Evolutionary conservation across 208 protist genomes (phyloP).

Genomic region (Trichomonas gallinae): DNA sequence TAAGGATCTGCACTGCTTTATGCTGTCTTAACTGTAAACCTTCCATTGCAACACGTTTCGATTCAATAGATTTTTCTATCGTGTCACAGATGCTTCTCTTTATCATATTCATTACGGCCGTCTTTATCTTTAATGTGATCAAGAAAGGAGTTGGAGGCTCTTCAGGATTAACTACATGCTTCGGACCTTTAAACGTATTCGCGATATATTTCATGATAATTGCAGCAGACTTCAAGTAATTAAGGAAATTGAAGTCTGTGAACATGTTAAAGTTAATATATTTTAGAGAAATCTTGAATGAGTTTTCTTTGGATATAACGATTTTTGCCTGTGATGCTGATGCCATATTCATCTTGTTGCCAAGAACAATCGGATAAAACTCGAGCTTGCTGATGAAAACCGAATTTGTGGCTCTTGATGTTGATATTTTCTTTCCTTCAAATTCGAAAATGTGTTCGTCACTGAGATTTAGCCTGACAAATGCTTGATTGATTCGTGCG

Average conservation of each 20-base stretch:
- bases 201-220: not conserved
- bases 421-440: not conserved
- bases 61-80: not conserved
- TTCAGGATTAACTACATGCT: not conserved
- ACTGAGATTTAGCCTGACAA: not conserved
- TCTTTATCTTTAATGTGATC: not conserved
- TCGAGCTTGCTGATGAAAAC: not conserved
- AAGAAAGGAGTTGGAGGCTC: not conserved
- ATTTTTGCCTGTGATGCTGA: not conserved
- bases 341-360: not conserved
- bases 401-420: not conserved
- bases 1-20: not conserved
- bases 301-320: not conserved
- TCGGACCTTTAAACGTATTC: not conserved
- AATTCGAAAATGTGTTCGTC: not conserved
- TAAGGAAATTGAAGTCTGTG: not conserved
- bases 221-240: not conserved
- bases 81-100: not conserved
- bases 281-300: not conserved
- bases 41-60: not conserved
- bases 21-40: not conserved
- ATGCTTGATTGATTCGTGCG: not conserved
- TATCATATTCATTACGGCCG: not conserved
- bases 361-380: not conserved
- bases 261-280: not conserved